These are phyloP conservation scores for Sherardia arvensis DNA, from an alignment of 257 asterid species.

Conservation along the genomic window DNA sequence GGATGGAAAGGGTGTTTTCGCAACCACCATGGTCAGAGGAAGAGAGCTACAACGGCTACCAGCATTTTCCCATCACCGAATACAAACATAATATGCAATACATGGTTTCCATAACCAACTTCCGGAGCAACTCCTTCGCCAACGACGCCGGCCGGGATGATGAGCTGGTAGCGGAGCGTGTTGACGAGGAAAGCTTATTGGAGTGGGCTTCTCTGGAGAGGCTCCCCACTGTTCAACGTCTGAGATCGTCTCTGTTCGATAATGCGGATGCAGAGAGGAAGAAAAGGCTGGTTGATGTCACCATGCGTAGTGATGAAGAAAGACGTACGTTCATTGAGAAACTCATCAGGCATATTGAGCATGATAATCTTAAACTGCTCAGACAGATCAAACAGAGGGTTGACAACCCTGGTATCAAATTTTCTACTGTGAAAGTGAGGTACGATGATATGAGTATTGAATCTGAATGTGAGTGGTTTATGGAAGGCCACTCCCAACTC, in stretches of 20 bases:
- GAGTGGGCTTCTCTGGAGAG: slow-evolving; percentile 47
- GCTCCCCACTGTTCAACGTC: slow-evolving; percentile 27
- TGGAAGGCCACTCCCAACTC: slow-evolving; percentile 41
- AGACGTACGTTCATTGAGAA: slow-evolving; percentile 26
- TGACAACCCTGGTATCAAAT: slow-evolving; percentile 22
- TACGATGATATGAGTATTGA: slow-evolving; percentile 21
- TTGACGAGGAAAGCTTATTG: slow-evolving; percentile 19
- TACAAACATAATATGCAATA: no score
- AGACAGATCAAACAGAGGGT: slow-evolving; percentile 25
- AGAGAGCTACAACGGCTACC: no score
- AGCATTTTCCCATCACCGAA: no score
- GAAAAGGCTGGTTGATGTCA: slow-evolving; percentile 27
- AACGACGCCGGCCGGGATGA: background rate
- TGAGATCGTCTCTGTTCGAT: slow-evolving; percentile 28
- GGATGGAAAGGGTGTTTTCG: no score
- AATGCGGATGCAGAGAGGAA: background rate
- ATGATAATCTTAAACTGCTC: slow-evolving; percentile 29
- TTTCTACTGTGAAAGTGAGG: slow-evolving; percentile 28
- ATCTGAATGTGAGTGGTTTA: slow-evolving; percentile 30
- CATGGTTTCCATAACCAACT: no score
- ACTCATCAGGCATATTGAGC: slow-evolving; percentile 26
- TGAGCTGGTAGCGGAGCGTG: background rate
- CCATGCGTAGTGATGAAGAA: slow-evolving; percentile 26
- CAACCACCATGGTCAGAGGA: no score
- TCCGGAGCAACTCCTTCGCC: background rate